phyloP scores from a whole-genome alignment of 2,329 filamentous ascomycete genomes.

The Neofusicoccum cordaticola region DNA sequence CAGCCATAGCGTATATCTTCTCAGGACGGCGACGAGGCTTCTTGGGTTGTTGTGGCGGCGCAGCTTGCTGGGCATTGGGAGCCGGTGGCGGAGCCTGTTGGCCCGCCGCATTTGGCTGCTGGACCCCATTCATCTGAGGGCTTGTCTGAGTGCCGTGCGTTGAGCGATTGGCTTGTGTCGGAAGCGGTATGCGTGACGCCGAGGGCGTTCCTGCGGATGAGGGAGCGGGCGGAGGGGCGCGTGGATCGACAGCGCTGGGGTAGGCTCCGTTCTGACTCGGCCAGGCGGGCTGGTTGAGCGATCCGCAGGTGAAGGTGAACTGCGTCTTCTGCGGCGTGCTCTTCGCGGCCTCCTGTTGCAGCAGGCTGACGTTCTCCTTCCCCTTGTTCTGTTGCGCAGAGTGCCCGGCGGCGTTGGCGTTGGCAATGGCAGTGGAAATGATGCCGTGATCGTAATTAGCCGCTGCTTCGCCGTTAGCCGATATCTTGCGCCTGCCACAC shows the following conservation, averaged over 20 bases:
- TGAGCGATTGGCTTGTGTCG: slow-evolving; percentile 26
- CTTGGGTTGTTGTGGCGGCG: slow-evolving; percentile 48
- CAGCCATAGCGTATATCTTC: slow-evolving; percentile 71
- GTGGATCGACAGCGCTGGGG: slow-evolving; percentile 34
- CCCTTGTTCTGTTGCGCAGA: slow-evolving; percentile 52
- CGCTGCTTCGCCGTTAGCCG: slow-evolving; percentile 36
- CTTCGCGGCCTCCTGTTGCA: slow-evolving; percentile 65
- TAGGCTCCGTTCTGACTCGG: slow-evolving; percentile 55
- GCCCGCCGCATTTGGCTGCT: slow-evolving; percentile 25
- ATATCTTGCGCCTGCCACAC: slow-evolving; percentile 29
- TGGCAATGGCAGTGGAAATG: slow-evolving; percentile 88
- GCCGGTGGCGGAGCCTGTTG: slow-evolving; percentile 31
- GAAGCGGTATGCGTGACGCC: slow-evolving; percentile 17
- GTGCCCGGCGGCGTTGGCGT: slow-evolving; percentile 63
- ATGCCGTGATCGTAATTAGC: slow-evolving; percentile 61
- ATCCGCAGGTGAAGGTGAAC: slow-evolving; percentile 95
- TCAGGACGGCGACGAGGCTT: slow-evolving; percentile 62
- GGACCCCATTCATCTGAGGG: slow-evolving; percentile 46
- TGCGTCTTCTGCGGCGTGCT: slow-evolving; percentile 74
- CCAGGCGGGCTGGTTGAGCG: slow-evolving; percentile 74
- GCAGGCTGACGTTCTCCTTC: slow-evolving; percentile 74
- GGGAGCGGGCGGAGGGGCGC: slow-evolving; percentile 16
- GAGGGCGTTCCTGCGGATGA: slow-evolving; percentile 22
- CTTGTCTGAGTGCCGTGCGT: slow-evolving; percentile 58
- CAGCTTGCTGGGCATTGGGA: slow-evolving; percentile 35